These are phyloP conservation scores for Colletotrichum higginsianum DNA, from an alignment of 2,329 filamentous ascomycete genomes.

Conservation along the genomic window DNA sequence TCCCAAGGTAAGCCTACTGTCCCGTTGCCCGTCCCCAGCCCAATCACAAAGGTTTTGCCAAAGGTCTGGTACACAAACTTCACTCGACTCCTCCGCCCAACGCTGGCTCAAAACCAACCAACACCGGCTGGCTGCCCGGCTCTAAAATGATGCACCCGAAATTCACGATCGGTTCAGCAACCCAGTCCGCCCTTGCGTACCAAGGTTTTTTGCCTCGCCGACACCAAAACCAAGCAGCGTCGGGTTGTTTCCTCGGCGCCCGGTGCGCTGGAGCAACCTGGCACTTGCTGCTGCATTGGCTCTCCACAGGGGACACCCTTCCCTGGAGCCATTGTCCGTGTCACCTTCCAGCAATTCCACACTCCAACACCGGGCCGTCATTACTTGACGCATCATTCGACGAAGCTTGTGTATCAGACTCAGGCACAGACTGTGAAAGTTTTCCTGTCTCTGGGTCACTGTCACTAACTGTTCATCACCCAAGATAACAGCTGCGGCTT, in stretches of 20 bases:
- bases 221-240: not conserved
- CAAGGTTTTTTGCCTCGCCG: not conserved
- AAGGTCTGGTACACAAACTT: slow-evolving; percentile 32
- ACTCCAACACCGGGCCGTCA: slow-evolving; percentile 33
- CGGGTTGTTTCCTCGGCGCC: not conserved
- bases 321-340: not conserved
- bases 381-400: slow-evolving; percentile 40
- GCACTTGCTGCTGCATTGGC: slow-evolving; percentile 25
- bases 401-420: slow-evolving; percentile 42
- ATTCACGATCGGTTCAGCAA: not conserved
- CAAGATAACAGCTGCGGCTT: slow-evolving; percentile 23
- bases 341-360: slow-evolving; percentile 7
- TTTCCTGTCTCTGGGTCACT: slow-evolving; percentile 25
- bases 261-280: slow-evolving; percentile 14
- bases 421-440: slow-evolving; percentile 42
- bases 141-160: not conserved
- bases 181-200: not conserved
- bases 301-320: slow-evolving; percentile 30
- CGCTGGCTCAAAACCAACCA: not conserved
- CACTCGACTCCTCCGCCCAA: not conserved
- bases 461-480: slow-evolving; percentile 26
- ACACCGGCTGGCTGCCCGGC: not conserved
- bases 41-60: not conserved
- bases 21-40: not conserved
- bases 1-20: slow-evolving; percentile 23